phyloP scores from a whole-genome alignment of 1,284 basidiomycete genomes.

The Meira nashicola region DNA sequence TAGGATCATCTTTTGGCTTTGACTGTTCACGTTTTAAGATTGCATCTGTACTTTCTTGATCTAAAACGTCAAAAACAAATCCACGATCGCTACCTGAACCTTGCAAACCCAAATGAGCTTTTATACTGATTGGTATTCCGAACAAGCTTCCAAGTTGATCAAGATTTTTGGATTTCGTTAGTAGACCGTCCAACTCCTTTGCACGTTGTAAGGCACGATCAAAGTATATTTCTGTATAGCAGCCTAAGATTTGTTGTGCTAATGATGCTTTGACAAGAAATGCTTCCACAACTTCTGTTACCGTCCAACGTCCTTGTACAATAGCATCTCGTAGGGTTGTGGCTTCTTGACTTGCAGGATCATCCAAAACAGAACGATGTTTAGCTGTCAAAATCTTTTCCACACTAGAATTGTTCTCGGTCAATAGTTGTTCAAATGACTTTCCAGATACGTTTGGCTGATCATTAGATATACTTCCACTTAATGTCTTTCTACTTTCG shows the following conservation, averaged over 20 bases:
- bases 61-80: constrained; percentile 32
- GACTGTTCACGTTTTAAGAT: constrained; percentile 13
- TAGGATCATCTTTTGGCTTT: constrained; percentile 6
- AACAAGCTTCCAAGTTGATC: constrained; percentile 15
- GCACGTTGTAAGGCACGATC: neutral
- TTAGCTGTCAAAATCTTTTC: neutral
- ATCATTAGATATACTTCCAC: neutral
- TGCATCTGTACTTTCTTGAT: constrained; percentile 16
- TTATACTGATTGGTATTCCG: constrained; percentile 33
- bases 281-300: neutral
- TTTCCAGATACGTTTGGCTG: neutral
- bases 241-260: neutral
- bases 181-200: neutral
- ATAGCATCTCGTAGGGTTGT: neutral
- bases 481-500: neutral
- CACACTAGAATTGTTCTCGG: neutral
- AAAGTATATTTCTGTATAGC: constrained; percentile 6
- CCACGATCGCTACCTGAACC: constrained; percentile 29
- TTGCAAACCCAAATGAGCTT: constrained; percentile 25
- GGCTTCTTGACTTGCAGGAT: neutral
- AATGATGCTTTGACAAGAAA: neutral
- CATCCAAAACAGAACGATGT: neutral
- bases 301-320: neutral
- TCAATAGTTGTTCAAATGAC: neutral
- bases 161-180: neutral